These are phyloP conservation scores for Cladophialophora immunda DNA, from an alignment of 2,329 filamentous ascomycete genomes.

Conservation along the genomic window DNA sequence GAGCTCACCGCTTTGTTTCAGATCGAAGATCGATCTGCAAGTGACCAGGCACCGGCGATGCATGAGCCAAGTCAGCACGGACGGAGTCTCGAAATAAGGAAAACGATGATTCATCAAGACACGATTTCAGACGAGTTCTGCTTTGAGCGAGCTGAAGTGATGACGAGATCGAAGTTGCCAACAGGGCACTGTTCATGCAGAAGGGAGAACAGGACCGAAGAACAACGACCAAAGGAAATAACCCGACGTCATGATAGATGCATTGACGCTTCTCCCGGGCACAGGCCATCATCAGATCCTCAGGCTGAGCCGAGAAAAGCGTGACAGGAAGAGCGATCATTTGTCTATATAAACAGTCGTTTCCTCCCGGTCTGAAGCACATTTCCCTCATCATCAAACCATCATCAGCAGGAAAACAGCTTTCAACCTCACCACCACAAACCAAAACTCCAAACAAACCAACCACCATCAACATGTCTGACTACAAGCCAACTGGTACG, in stretches of 20 bases:
- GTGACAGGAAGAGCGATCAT: neutral
- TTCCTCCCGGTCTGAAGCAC: neutral
- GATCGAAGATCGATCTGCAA: constrained; percentile 8
- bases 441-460: constrained; percentile 12
- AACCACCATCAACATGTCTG: constrained; percentile 35
- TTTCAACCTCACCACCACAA: constrained; percentile 7
- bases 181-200: neutral
- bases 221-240: neutral
- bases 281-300: neutral
- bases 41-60: neutral
- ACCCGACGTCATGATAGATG: neutral
- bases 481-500: constrained; percentile 41
- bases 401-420: constrained; percentile 4
- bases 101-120: neutral
- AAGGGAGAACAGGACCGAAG: neutral
- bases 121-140: neutral
- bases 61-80: neutral
- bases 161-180: neutral
- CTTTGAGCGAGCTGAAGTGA: neutral
- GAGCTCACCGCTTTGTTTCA: neutral
- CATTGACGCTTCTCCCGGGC: neutral
- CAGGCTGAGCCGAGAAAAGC: neutral
- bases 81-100: neutral
- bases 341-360: constrained; percentile 29
- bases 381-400: constrained; percentile 7